Evolutionary conservation across 163 green algal genomes (phyloP), one percentile per base, ranked within the genome.

Genomic region (Scenedesmus sp.): DNA sequence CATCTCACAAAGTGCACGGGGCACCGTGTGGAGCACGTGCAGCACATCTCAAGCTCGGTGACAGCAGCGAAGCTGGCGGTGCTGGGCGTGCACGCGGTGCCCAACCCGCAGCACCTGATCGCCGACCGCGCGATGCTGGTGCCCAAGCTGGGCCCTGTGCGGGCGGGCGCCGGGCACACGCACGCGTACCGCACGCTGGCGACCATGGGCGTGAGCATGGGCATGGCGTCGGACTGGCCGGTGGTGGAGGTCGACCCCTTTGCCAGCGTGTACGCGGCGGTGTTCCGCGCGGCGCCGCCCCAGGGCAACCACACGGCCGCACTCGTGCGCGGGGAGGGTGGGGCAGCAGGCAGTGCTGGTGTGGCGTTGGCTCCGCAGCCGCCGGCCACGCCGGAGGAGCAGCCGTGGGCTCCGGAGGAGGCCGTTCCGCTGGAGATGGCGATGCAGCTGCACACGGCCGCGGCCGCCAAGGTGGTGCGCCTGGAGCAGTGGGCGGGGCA

Each of bases 41-140:
- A 98, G 91, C 96, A 98, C 81, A 80, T 97, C 10, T 93, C 89
- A 0, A 84, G 90, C 0, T 35, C 89, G 0, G 79, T 13, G 0
- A 49, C 93, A 13, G 91, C 91, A 0, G 56, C 81, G 18, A 65
- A 86, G 44, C 76, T 92, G 44, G 89, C 59, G 18, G 73, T 35
- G 37, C 20, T 59, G 3, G 43, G 92, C 0, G 51, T 96, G 26
- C 53, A 61, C 4, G 92, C 91, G 7, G 94, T 96, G 40, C 88
- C 94, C 70, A 98, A 98, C 92, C 95, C 96, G 30, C 94, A 96
- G 89, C 96, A 98, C 92, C 87, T 97, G 53, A 81, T 96, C 49
- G 85, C 88, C 2, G 95, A 98, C 93, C 73, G 15, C 30, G 22
- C 81, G 24, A 88, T 97, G 79, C 89, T 98, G 84, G 7, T 65